phyloP scores from a whole-genome alignment of 306 rosid species.

The Pueraria montana region DNA sequence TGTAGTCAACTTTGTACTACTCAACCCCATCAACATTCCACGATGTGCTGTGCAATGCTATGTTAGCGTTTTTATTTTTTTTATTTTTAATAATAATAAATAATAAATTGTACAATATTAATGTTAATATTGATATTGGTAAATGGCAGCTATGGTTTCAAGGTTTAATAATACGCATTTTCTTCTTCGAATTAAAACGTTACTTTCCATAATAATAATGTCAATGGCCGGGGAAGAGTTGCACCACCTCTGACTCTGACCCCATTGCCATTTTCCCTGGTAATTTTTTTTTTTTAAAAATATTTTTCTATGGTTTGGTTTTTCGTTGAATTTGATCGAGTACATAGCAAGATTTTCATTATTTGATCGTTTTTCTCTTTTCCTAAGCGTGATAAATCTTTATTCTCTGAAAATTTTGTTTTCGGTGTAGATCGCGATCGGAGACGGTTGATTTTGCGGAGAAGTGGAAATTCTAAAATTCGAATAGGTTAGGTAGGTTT shows the following conservation, averaged over 20 bases:
- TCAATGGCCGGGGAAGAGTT: conserved; percentile 51
- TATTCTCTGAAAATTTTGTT: conserved; percentile 4
- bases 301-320: neutral
- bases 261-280: conserved; percentile 58
- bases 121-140: neutral
- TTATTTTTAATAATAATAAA: neutral
- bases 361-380: neutral
- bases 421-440: conserved; percentile 63
- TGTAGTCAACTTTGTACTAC: conserved; percentile 19
- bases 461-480: conserved; percentile 30
- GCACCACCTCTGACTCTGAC: conserved; percentile 44
- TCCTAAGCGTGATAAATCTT: neutral
- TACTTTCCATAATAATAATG: conserved; percentile 24
- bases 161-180: neutral
- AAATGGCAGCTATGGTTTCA: neutral
- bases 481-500: conserved; percentile 51
- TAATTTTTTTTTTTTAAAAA: conserved; percentile 1
- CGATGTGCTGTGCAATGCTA: neutral
- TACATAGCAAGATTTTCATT: neutral
- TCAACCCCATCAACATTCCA: neutral
- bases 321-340: conserved; percentile 19
- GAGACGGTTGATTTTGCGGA: conserved; percentile 34
- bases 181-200: conserved; percentile 13
- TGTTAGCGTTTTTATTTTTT: neutral
- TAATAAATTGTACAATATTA: neutral